Base-by-base conservation (phyloP, 306 rosid species). In the Acacia crassicarpa region DNA sequence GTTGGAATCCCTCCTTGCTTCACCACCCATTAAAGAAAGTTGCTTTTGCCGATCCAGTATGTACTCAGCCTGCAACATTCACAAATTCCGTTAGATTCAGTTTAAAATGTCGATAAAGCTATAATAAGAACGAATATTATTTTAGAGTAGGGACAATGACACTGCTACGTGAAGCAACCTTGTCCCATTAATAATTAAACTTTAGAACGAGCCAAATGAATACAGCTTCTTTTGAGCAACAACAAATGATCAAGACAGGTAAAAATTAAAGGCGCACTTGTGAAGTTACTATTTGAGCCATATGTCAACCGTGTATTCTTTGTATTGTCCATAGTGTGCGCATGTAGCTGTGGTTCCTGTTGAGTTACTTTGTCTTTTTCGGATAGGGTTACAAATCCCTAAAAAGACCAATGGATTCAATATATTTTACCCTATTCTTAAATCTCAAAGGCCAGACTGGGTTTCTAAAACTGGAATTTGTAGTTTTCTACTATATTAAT, bases 21-120 rank as follows among this genome's bases (percentile, higher is more conserved):
- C 99, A 75, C 94, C 89, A 44, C 97, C 92, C 79, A 93, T 86
- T 86, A 95, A 83, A 45, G 96, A 89, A 81, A 95, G 95, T 81
- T 93, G 98, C 82, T 95, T 95, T 88, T 93, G 99, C 62, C 93
- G 89, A 83, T 95, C 99, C 80, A 95, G 91, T 81, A 93, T 93
- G 83, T 86, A 80, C 85, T 91, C 99, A 15, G 99, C 98, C 99
- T 95, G 91, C 82, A 81, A 83, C 65, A 78, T 78, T 76, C 80
- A 67, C 66, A 67, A 66, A 13, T 65, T 46, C 83, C 73, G 61
- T 59, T 40, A 66, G 9, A 75, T 67, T 72, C 67, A 56, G 79
- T 70, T 72, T 27, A 12, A 49, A 74, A 81, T 78, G 59, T 41
- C 12, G 30, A 61, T 44, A 63, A 56, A 67, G 48, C 20, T 67